These are phyloP conservation scores for Pichia gijzeniarum DNA, from an alignment of 805 yeast species.

Conservation along the genomic window DNA sequence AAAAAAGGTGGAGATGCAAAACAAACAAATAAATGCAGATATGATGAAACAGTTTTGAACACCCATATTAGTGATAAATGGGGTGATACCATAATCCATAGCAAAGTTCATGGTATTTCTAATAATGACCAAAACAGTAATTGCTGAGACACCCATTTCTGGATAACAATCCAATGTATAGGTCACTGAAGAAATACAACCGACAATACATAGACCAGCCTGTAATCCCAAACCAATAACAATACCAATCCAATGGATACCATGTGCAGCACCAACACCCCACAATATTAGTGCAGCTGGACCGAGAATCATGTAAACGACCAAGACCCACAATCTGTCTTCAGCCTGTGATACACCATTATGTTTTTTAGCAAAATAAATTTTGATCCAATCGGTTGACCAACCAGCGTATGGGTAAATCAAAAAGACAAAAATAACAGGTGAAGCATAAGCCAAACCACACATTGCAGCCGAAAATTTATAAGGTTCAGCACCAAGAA, in stretches of 20 bases:
- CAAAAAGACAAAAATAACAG: slow-evolving; percentile 41
- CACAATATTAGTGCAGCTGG: slow-evolving; percentile 52
- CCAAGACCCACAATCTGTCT: slow-evolving; percentile 47
- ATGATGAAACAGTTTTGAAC: slow-evolving; percentile 50
- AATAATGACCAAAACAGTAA: slow-evolving; percentile 49
- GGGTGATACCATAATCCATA: slow-evolving; percentile 53
- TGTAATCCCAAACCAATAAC: slow-evolving; percentile 50
- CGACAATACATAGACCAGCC: slow-evolving; percentile 50
- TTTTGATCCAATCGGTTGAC: slow-evolving; percentile 45
- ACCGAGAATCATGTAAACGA: slow-evolving; percentile 41
- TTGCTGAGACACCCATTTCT: slow-evolving; percentile 46
- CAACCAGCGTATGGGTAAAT: slow-evolving; percentile 43
- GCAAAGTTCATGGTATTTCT: slow-evolving; percentile 57
- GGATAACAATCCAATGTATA: slow-evolving; percentile 53
- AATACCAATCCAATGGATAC: slow-evolving; percentile 49
- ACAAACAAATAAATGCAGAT: slow-evolving; percentile 46
- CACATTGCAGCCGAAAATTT: slow-evolving; percentile 40
- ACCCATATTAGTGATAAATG: slow-evolving; percentile 49
- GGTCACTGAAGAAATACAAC: slow-evolving; percentile 44
- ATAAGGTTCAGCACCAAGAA: slow-evolving; percentile 43
- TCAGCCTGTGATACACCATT: slow-evolving; percentile 52
- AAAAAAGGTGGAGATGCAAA: slow-evolving; percentile 40
- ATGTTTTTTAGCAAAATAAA: slow-evolving; percentile 41
- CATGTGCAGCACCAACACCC: slow-evolving; percentile 58
- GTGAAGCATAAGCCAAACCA: slow-evolving; percentile 49